Evolutionary conservation across 2,329 filamentous ascomycete genomes (phyloP), one percentile per base, ranked within the genome.

Genomic region (Aspergillus tamarii): DNA sequence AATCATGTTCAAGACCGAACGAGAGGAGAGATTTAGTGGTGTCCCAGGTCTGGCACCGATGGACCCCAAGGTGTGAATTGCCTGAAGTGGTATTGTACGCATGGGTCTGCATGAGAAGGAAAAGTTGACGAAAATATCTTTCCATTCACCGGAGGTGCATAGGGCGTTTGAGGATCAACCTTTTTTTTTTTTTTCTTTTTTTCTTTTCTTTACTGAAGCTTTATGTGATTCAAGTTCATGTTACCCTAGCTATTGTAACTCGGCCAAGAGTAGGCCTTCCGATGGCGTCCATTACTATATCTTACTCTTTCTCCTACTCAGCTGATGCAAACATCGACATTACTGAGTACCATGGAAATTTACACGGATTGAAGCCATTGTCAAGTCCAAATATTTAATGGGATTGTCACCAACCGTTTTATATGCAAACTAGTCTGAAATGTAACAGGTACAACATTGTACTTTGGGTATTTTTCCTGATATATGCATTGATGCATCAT

Each of bases 1-100:
- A 84, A 87, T 99, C 69, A 91, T 98, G 84, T 99, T 98, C 82
- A 95, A 97, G 87, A 98, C 95, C 45, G 95, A 99, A 84, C 88
- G 95, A 67, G 95, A 98, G 81, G 94, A 97, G 85, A 85, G 93
- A 65, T 98, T 88, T 72, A 87, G 84, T 72, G 87, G 87, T 70
- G 88, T 90, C 50, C 88, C 88, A 41, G 88, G 88, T 62, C 77
- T 90, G 74, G 87, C 87, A 16, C 85, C 87, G 23, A 73, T 74
- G 72, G 75, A 69, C 19, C 67, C 69, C 53, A 69, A 72, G 67
- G 72, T 67, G 65, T 78, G 66, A 74, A 34, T 11, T 61, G 14
- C 21, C 41, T n/a, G 1, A 52, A 34, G 48, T 52, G 48, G 28
- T 34, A 26, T 19, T 21, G 26, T 52, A 32, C 26, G 30, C n/a